These are phyloP conservation scores for Phytophthora fragariae DNA, from an alignment of 352 stramenopile species.

Conservation along the genomic window DNA sequence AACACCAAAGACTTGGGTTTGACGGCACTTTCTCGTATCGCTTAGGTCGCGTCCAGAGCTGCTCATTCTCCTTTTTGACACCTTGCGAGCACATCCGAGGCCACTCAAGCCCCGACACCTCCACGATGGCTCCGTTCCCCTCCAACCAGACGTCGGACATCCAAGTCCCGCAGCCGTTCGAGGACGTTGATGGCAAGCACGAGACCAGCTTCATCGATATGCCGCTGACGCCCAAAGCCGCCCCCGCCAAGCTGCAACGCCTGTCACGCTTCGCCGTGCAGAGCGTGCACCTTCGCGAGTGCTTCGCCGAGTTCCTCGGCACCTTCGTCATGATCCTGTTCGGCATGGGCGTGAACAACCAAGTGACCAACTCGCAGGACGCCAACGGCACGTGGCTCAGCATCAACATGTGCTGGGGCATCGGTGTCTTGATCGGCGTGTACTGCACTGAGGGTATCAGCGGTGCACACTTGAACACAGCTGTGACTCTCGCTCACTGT, in stretches of 20 bases:
- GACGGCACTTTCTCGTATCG: constrained; percentile 13
- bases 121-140: constrained; percentile 24
- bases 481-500: constrained; percentile 53
- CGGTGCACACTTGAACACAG: constrained; percentile 60
- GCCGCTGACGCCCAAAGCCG: constrained; percentile 26
- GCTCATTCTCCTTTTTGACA: constrained; percentile 34
- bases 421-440: constrained; percentile 58
- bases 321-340: constrained; percentile 59
- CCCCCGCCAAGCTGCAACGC: background rate
- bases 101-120: background rate
- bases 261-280: constrained; percentile 30
- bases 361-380: constrained; percentile 55
- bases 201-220: constrained; percentile 29
- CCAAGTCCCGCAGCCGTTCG: constrained; percentile 19
- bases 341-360: constrained; percentile 64
- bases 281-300: constrained; percentile 47
- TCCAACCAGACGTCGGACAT: constrained; percentile 29
- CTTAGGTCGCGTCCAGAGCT: background rate
- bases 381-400: constrained; percentile 63
- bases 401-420: constrained; percentile 59
- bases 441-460: constrained; percentile 53
- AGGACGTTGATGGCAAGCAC: constrained; percentile 27
- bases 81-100: constrained; percentile 13
- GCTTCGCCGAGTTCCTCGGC: constrained; percentile 54
- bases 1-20: constrained; percentile 8